Percentiles rank a stretch among this genome's conserved stretches.
phyloP scores from a whole-genome alignment of 2,329 filamentous ascomycete genomes.

The Cylindrodendrum hubeiense region DNA sequence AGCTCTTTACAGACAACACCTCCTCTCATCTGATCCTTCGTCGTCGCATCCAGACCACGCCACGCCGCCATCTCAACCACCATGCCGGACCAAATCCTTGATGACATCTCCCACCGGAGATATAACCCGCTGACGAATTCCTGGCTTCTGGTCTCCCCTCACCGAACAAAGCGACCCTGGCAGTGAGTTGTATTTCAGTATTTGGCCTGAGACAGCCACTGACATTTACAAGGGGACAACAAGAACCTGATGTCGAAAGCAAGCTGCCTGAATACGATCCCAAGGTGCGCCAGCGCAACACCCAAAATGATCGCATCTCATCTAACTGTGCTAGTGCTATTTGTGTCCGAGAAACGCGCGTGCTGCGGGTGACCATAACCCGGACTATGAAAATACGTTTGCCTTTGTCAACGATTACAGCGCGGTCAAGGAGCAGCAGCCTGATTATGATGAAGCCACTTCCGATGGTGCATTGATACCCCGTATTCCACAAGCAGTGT shows the following conservation, averaged over 20 bases:
- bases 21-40: constrained; percentile 16
- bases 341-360: constrained; percentile 92
- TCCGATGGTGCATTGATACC: constrained; percentile 48
- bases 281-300: constrained; percentile 58
- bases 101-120: constrained; percentile 96
- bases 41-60: constrained; percentile 23
- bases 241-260: constrained; percentile 78
- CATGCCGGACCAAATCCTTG: constrained; percentile 83
- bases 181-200: constrained; percentile 73
- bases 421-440: constrained; percentile 93
- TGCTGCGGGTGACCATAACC: constrained; percentile 88
- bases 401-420: constrained; percentile 98
- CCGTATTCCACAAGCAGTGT: neutral
- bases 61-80: constrained; percentile 34
- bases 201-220: neutral
- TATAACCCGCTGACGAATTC: constrained; percentile 92
- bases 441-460: constrained; percentile 72
- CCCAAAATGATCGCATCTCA: constrained; percentile 4
- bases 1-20: neutral
- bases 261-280: constrained; percentile 86
- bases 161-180: constrained; percentile 97
- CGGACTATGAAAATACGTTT: constrained; percentile 87
- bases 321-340: constrained; percentile 75
- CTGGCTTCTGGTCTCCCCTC: constrained; percentile 95
- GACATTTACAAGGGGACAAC: constrained; percentile 71